These are phyloP conservation scores for Blastobotrys peoriensis DNA, from an alignment of 805 yeast genomes.

Conservation along the genomic window DNA sequence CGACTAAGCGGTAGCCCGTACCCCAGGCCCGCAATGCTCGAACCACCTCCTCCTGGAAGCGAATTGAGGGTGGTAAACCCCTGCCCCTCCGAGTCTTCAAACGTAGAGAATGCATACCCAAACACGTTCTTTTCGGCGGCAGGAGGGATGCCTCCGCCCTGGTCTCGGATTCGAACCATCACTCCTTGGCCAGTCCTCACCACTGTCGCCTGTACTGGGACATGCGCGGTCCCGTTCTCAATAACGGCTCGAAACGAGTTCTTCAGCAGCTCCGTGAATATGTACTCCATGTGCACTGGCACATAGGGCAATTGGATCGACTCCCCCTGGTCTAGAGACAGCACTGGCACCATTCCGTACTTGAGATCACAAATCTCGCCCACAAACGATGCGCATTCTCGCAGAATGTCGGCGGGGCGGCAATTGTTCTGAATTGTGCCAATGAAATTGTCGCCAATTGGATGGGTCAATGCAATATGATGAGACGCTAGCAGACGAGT, in stretches of 20 bases:
- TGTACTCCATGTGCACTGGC: conserved; percentile 81
- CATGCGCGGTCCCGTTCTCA: conserved; percentile 43
- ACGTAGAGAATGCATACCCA: conserved; percentile 83
- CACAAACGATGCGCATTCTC: conserved; percentile 63
- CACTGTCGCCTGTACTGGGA: conserved; percentile 46
- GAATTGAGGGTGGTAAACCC: conserved; percentile 52
- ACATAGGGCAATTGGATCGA: conserved; percentile 71
- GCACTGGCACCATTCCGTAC: conserved; percentile 66
- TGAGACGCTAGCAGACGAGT: conserved; percentile 85
- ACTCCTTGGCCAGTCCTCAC: conserved; percentile 43
- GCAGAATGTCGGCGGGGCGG: conserved; percentile 57
- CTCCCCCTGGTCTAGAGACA: conserved; percentile 51
- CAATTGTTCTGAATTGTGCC: conserved; percentile 66
- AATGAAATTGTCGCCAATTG: conserved; percentile 40
- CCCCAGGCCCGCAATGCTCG: conserved; percentile 87
- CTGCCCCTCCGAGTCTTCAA: conserved; percentile 51
- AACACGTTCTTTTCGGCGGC: conserved; percentile 61
- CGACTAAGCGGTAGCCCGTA: conserved; percentile 85
- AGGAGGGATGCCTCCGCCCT: conserved; percentile 83
- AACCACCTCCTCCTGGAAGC: conserved; percentile 66
- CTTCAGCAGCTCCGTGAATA: conserved; percentile 78
- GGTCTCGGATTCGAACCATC: conserved; percentile 74
- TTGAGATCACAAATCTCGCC: conserved; percentile 78
- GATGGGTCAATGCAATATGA: conserved; percentile 58
- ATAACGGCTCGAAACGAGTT: conserved; percentile 85